A percentile compares a stretch with the other conserved stretches of the same genome.
phyloP scores from a whole-genome alignment of 2,329 filamentous ascomycete species.

The Fusarium liriodendri region DNA sequence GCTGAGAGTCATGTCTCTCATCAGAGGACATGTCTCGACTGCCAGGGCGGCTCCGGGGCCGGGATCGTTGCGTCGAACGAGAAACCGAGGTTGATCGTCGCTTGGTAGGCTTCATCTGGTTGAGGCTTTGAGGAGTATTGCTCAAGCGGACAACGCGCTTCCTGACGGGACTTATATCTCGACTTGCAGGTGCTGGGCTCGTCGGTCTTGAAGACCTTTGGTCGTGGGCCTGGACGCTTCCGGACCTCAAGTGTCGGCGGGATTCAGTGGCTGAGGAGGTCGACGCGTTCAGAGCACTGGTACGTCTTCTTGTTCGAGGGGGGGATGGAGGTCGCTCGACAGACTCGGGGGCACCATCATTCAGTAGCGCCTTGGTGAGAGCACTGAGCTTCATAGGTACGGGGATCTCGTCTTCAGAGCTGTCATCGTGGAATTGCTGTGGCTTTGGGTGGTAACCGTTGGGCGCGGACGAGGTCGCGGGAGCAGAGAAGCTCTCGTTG shows the following conservation, averaged over 20 bases:
- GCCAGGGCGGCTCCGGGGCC: conserved; percentile 52
- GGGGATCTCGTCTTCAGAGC: conserved; percentile 93
- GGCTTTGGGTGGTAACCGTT: conserved; percentile 55
- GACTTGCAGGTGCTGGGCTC: conserved; percentile 57
- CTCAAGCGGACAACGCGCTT: conserved; percentile 70
- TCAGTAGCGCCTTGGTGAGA: conserved; percentile 86
- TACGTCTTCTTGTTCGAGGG: conserved; percentile 60
- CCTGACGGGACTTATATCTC: conserved; percentile 64
- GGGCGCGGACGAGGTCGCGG: conserved; percentile 41
- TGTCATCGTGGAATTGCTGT: conserved; percentile 74
- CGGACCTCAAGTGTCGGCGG: conserved; percentile 59
- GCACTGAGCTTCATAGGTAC: conserved; percentile 95
- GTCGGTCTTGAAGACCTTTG: conserved; percentile 52
- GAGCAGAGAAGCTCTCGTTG: conserved; percentile 57
- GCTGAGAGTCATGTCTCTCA: conserved; percentile 49
- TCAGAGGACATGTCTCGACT: conserved; percentile 57
- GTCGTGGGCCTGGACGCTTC: conserved; percentile 57
- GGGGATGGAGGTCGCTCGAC: conserved; percentile 56
- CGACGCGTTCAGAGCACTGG: conserved; percentile 59
- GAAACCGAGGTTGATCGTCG: conserved; percentile 65
- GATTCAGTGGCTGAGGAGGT: conserved; percentile 57
- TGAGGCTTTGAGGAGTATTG: conserved; percentile 59
- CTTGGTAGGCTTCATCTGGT: conserved; percentile 54
- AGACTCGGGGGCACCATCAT: conserved; percentile 67
- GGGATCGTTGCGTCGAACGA: conserved; percentile 46